Evolutionary conservation across 2,329 filamentous ascomycete species (phyloP), one percentile per base, ranked within the genome.

Genomic region (Pseudogymnoascus sp.): DNA sequence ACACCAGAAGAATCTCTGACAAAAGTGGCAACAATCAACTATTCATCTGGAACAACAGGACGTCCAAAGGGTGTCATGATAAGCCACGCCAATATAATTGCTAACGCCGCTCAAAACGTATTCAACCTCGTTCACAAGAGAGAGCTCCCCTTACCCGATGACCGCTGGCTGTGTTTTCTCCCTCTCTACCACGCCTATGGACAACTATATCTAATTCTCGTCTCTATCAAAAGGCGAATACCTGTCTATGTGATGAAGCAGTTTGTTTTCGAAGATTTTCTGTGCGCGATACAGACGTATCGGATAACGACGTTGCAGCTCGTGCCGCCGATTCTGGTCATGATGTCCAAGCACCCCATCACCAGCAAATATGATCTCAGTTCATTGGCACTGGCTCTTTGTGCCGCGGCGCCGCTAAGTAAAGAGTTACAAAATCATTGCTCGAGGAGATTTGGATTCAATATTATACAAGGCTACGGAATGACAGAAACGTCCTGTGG

Each of bases 151-250:
- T 6, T 54, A 18, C 47, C 28, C 2, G 68, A 70, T 7, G 80
- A 81, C 65, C 73, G 78, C 38, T 81, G 79, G 77, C 66, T 81
- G 28, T 78, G 83, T 57, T 87, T 88, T 69, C 73, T 90, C 11
- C 88, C 87, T 0, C 81, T 88, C 69, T 88, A 85, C 67, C 83
- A 86, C 67, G 82, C 81, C 6, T 83, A 81, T 64, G 79, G 79
- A 2, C 82, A 85, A 68, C 74, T 81, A 2, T 76, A 78, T 61
- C 79, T 79, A 61, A 79, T 78, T 62, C 70, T 82, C 28, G 74
- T 78, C 65, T 76, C 76, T 0, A 69, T 75, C 11, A 76, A 74
- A 64, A 71, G 76, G 28, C 69, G 72, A 2, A 70, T 79, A 0
- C 77, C 79, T 0, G 74, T 82, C 9, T 84, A 83, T 66, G 71